These are phyloP conservation scores for Leccinum ochraceum DNA, from an alignment of 768 basidiomycete genomes.

Conservation along the genomic window DNA sequence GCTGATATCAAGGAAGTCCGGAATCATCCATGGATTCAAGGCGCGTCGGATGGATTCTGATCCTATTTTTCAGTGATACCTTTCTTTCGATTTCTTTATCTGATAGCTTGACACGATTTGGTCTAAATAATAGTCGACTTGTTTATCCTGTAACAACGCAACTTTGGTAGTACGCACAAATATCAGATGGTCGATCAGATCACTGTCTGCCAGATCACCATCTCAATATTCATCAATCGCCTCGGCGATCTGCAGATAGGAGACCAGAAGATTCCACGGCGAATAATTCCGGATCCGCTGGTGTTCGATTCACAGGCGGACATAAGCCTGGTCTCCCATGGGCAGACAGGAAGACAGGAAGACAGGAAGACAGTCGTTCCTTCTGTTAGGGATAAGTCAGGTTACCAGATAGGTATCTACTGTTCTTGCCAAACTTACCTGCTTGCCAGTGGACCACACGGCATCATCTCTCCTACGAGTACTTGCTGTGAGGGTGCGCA, in stretches of 20 bases:
- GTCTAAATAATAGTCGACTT: conserved; percentile 8
- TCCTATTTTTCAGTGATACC: conserved; percentile 12
- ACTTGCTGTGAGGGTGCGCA: not conserved
- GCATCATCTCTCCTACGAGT: not conserved
- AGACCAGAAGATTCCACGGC: not conserved
- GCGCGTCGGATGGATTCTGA: conserved; percentile 24
- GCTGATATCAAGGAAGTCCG: conserved; percentile 82
- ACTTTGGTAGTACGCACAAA: conserved; percentile 1
- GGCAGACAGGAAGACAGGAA: no score
- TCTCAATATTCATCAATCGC: not conserved
- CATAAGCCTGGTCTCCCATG: no score
- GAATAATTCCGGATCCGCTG: not conserved
- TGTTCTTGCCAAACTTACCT: not conserved
- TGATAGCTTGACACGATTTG: conserved; percentile 11
- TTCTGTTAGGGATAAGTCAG: no score
- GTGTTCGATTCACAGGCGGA: not conserved
- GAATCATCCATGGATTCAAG: conserved; percentile 77
- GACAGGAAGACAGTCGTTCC: no score
- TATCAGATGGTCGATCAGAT: not conserved
- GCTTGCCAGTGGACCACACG: no score
- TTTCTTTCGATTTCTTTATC: conserved; percentile 3
- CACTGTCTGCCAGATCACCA: no score
- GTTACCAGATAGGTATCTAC: not conserved
- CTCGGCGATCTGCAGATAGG: not conserved
- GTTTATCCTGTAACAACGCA: conserved; percentile 18